A percentile compares a stretch with the other conserved stretches of the same genome.
Evolutionary conservation across 768 basidiomycete genomes (phyloP).

Genomic region (Pleurotus platypus): DNA sequence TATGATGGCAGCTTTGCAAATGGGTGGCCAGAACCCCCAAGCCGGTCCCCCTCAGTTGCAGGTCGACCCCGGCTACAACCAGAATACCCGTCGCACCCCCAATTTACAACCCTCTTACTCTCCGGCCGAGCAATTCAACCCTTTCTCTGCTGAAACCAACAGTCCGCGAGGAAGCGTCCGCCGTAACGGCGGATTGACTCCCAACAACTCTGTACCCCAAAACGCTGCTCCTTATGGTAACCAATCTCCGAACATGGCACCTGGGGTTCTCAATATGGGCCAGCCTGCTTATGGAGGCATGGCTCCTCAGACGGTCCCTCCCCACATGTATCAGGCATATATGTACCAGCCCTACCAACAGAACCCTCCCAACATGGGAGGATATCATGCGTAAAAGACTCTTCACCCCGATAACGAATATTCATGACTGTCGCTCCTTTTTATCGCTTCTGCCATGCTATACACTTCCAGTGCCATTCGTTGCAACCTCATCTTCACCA

Average conservation of each 20-base stretch:
- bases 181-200: constrained; percentile 40
- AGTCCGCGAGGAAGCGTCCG: constrained; percentile 48
- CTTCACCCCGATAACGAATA: constrained; percentile 25
- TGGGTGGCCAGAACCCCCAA: constrained; percentile 86
- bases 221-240: constrained; percentile 39
- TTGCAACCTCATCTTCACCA: constrained; percentile 23
- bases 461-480: constrained; percentile 28
- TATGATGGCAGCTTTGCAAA: constrained; percentile 91
- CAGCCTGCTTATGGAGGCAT: constrained; percentile 64
- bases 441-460: constrained; percentile 23
- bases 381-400: constrained; percentile 59
- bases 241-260: constrained; percentile 60
- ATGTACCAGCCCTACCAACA: constrained; percentile 85
- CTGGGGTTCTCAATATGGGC: constrained; percentile 61
- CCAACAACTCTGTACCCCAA: constrained; percentile 42
- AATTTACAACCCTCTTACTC: constrained; percentile 33
- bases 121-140: constrained; percentile 47
- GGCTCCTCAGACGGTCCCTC: constrained; percentile 54
- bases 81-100: constrained; percentile 30
- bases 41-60: constrained; percentile 73
- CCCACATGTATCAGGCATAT: constrained; percentile 75
- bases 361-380: constrained; percentile 73
- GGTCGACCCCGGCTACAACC: constrained; percentile 60
- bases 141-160: constrained; percentile 43
- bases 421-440: constrained; percentile 41